Base-by-base conservation (phyloP, 2,329 filamentous ascomycete genomes). In the Diatrype stigma region DNA sequence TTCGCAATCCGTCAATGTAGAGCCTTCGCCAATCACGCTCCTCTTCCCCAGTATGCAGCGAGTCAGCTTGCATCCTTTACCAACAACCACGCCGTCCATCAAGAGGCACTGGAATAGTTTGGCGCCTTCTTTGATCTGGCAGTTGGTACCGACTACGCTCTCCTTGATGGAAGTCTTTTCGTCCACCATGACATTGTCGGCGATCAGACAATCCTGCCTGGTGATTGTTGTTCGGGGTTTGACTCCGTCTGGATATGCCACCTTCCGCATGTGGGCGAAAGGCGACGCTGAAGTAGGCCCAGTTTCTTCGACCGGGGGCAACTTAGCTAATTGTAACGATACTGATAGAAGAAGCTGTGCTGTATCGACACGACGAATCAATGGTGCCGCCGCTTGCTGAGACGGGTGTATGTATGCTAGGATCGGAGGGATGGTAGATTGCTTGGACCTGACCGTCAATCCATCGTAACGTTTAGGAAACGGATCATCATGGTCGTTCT, bases 101-200 rank as follows among this genome's bases (percentile, higher is more conserved):
- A 97, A 73, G 45, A 97, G 71, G 69, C 93, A 97, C 57, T 92
- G 82, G n/a, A 84, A 85, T 42, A 99, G 72, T 58, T 92, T 89
- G 28, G 88, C 90, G n/a, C 91, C 90, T 59, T 87, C 85, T 55
- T 86, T 85, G 57, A 99, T 93, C 61, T 89, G 86, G 67, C 90
- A 96, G 60, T 90, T 90, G 4, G 89, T 84, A 2, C 94, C 94
- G 38, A 99, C 83, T 28, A 96, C 90, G 35, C 80, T 87, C 69
- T 96, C 90, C 69, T 96, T 96, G 72, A 99, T 88, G n/a, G 91
- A 87, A 22, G 84, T 86, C 67, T 93, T 93, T 61, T 93, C 89
- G 63, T 93, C 89, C 0, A 97, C 85, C 1, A 85, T 90, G 38
- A 95, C 90, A 63, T 96, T 96, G 51, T 93, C 89, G 1, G 84